Percentiles rank a stretch among this genome's conserved stretches.
Evolutionary conservation across 208 protist genomes (phyloP).

Genomic region (Strigomonas culicis): DNA sequence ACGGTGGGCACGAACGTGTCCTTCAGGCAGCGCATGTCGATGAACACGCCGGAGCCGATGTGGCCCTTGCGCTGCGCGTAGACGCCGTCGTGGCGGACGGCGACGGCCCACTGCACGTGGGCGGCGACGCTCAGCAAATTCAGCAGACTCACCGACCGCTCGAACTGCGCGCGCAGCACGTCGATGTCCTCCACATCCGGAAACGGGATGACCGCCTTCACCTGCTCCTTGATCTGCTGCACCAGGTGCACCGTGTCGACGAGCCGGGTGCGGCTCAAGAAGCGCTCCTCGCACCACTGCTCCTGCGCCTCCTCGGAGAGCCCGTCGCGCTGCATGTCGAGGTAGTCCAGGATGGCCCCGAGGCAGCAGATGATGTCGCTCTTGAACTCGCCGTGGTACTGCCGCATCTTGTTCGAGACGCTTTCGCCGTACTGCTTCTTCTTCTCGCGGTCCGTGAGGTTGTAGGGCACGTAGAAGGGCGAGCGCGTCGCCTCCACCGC

Average conservation of each 20-base stretch:
- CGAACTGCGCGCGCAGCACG: conserved; percentile 47
- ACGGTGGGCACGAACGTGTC: conserved; percentile 58
- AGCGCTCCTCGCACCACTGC: conserved; percentile 63
- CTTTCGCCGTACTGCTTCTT: conserved; percentile 15
- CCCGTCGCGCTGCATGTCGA: conserved; percentile 70
- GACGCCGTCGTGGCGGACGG: conserved; percentile 43
- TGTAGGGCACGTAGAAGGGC: conserved; percentile 69
- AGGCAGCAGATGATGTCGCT: conserved; percentile 62
- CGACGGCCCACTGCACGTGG: conserved; percentile 63
- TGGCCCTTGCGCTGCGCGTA: conserved; percentile 43
- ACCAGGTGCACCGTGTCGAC: conserved; percentile 59
- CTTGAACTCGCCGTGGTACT: conserved; percentile 44
- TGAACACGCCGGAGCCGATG: conserved; percentile 63
- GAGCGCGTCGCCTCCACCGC: conserved; percentile 56
- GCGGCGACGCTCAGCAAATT: conserved; percentile 47
- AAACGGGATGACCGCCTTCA: conserved; percentile 51
- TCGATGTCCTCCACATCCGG: conserved; percentile 63
- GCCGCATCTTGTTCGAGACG: conserved; percentile 45
- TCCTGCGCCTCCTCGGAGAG: conserved; percentile 73
- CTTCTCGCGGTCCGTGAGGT: conserved; percentile 35
- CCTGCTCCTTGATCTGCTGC: conserved; percentile 70
- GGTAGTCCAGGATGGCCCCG: conserved; percentile 64
- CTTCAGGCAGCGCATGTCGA: conserved; percentile 50
- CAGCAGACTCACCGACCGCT: conserved; percentile 38
- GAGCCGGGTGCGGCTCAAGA: conserved; percentile 59